These are phyloP conservation scores for Harrya chromipes DNA, from an alignment of 768 basidiomycete species.

Conservation along the genomic window DNA sequence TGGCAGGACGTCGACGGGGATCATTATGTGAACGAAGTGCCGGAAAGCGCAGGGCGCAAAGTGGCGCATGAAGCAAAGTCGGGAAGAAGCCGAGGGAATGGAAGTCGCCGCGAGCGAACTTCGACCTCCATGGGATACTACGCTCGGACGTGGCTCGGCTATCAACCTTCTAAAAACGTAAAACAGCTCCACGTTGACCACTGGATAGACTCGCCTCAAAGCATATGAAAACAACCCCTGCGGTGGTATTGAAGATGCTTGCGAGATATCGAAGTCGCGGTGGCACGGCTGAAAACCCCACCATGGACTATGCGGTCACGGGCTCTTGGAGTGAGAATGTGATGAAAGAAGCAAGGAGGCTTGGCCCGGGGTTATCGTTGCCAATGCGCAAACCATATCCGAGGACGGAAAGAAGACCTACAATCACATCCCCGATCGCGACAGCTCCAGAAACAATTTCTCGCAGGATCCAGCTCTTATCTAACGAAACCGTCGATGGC, in stretches of 20 bases:
- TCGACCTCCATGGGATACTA: too few relatives aligned
- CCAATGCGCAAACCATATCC: slow-evolving; percentile 62
- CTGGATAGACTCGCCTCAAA: too few relatives aligned
- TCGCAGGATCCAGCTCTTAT: slow-evolving; percentile 81
- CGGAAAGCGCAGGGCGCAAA: too few relatives aligned
- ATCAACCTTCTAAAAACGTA: too few relatives aligned
- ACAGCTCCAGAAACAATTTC: slow-evolving; percentile 61
- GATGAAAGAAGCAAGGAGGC: slow-evolving; percentile 72
- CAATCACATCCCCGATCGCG: slow-evolving; percentile 74
- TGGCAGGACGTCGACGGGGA: too few relatives aligned
- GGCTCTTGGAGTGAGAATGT: slow-evolving; percentile 93
- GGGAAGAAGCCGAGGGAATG: too few relatives aligned
- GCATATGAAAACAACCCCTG: too few relatives aligned
- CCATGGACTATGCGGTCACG: slow-evolving; percentile 87
- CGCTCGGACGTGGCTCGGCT: too few relatives aligned
- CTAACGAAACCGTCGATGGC: slow-evolving; percentile 96
- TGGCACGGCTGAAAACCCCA: slow-evolving; percentile 51
- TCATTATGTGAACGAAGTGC: too few relatives aligned
- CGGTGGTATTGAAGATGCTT: slow-evolving; percentile 87
- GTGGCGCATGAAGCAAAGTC: too few relatives aligned
- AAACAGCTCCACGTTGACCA: too few relatives aligned
- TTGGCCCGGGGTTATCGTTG: slow-evolving; percentile 64
- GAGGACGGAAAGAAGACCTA: slow-evolving; percentile 61
- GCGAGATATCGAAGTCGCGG: slow-evolving; percentile 77
- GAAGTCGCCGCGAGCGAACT: too few relatives aligned